These are phyloP conservation scores for Apiospora koreana DNA, from an alignment of 2,329 filamentous ascomycete genomes.

Conservation along the genomic window DNA sequence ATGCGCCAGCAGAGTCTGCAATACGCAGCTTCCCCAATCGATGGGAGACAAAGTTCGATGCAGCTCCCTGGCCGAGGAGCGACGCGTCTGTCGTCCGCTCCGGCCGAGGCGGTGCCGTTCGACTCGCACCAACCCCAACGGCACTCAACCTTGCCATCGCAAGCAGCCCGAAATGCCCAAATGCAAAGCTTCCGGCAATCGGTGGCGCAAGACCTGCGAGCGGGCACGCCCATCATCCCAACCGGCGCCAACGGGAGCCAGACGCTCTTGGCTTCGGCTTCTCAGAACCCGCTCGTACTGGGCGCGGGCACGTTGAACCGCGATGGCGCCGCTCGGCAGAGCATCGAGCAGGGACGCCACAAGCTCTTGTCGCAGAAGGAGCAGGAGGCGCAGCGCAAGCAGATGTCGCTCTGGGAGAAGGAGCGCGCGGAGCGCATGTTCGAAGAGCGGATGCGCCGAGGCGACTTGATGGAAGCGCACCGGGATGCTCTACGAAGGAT, in stretches of 20 bases:
- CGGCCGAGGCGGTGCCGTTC: conserved; percentile 41
- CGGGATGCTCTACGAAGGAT: conserved; percentile 78
- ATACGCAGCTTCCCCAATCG: conserved; percentile 24
- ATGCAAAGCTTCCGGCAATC: conserved; percentile 69
- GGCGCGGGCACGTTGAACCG: conserved; percentile 29
- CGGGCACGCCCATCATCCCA: conserved; percentile 37
- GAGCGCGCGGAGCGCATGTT: conserved; percentile 63
- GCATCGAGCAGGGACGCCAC: conserved; percentile 55
- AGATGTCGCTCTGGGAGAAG: conserved; percentile 58
- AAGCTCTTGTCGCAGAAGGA: conserved; percentile 63
- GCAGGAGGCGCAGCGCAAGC: conserved; percentile 60
- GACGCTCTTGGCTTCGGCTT: conserved; percentile 36
- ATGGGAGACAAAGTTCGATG: conserved; percentile 20
- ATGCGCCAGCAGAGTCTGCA: conserved; percentile 54
- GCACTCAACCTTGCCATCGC: conserved; percentile 41
- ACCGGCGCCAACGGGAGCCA: conserved; percentile 35
- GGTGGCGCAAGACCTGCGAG: conserved; percentile 61
- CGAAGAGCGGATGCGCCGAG: conserved; percentile 75
- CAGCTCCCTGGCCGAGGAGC: conserved; percentile 18
- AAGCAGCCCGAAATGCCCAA: conserved; percentile 54
- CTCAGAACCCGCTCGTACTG: conserved; percentile 22
- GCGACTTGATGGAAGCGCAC: conserved; percentile 75
- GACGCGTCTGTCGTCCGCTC: neutral
- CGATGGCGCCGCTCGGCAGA: conserved; percentile 45
- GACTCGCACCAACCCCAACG: conserved; percentile 59